These are phyloP conservation scores for Epichloe glyceriae DNA, from an alignment of 2,329 filamentous ascomycete species.

Conservation along the genomic window DNA sequence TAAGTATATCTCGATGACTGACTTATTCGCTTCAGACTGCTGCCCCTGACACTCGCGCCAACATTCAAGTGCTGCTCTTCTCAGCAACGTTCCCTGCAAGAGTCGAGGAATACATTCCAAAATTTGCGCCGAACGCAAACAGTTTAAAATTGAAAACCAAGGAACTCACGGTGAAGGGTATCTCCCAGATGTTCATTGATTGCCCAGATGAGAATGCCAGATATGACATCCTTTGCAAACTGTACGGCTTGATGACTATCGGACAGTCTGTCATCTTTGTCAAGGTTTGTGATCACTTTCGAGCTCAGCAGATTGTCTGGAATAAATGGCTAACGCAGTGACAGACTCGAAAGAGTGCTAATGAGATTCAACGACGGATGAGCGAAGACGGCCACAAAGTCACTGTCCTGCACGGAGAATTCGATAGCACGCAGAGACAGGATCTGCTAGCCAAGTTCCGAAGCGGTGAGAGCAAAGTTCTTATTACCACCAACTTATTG, in stretches of 20 bases:
- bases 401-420: slow-evolving; percentile 75
- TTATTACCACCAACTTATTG: slow-evolving; percentile 95
- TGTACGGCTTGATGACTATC: slow-evolving; percentile 93
- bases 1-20: not conserved
- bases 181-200: slow-evolving; percentile 96
- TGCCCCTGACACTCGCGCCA: slow-evolving; percentile 46
- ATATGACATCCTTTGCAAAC: slow-evolving; percentile 76
- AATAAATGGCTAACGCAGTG: slow-evolving; percentile 8
- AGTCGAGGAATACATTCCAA: slow-evolving; percentile 70
- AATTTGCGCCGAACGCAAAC: slow-evolving; percentile 78
- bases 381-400: slow-evolving; percentile 81
- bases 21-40: slow-evolving; percentile 17
- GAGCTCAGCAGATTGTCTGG: not conserved
- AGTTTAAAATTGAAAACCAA: slow-evolving; percentile 78
- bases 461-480: slow-evolving; percentile 75
- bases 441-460: slow-evolving; percentile 77
- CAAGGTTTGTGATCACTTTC: slow-evolving; percentile 41
- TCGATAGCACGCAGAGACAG: slow-evolving; percentile 76
- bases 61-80: slow-evolving; percentile 83
- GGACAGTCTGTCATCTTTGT: slow-evolving; percentile 98
- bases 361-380: slow-evolving; percentile 78
- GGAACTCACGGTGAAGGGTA: slow-evolving; percentile 90
- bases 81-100: slow-evolving; percentile 85
- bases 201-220: slow-evolving; percentile 72
- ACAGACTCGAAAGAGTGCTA: slow-evolving; percentile 74